These are phyloP conservation scores for Penicillium maclennaniae DNA, from an alignment of 495 filamentous ascomycete species.

Conservation along the genomic window DNA sequence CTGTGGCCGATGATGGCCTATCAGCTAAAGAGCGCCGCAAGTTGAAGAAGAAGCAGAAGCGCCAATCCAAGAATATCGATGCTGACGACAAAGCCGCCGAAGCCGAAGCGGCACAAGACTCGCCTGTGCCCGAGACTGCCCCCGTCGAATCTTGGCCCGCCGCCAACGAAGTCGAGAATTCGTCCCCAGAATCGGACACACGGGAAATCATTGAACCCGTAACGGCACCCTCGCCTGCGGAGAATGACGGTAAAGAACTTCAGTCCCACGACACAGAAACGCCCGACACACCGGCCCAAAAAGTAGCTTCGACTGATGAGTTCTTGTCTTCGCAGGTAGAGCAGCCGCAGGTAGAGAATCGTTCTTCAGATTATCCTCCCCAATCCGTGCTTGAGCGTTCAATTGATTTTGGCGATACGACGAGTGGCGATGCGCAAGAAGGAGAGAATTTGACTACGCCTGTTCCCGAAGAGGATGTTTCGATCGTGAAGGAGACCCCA, in stretches of 20 bases:
- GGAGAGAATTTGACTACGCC: not conserved
- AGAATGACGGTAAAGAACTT: conserved; percentile 49
- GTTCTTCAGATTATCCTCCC: conserved; percentile 37
- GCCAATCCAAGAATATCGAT: conserved; percentile 31
- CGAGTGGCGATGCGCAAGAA: conserved; percentile 8
- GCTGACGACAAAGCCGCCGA: conserved; percentile 12
- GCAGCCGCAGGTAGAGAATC: conserved; percentile 34
- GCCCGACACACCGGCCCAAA: conserved; percentile 35
- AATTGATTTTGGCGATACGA: conserved; percentile 20
- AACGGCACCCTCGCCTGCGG: conserved; percentile 39
- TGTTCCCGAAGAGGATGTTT: not conserved
- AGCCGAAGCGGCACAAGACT: conserved; percentile 1
- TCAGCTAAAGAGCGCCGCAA: conserved; percentile 43
- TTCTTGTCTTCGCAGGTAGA: conserved; percentile 50
- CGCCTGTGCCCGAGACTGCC: not conserved
- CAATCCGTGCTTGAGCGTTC: conserved; percentile 32
- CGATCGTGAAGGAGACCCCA: not conserved
- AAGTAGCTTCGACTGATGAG: conserved; percentile 48
- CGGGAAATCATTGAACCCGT: conserved; percentile 26
- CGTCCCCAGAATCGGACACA: conserved; percentile 17
- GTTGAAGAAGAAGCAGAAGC: conserved; percentile 46
- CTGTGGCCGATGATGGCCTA: conserved; percentile 26
- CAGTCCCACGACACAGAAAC: conserved; percentile 45
- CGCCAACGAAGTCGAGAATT: conserved; percentile 11
- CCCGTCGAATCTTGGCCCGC: conserved; percentile 1